These are phyloP conservation scores for Pseudocercospora fuligena DNA, from an alignment of 2,329 filamentous ascomycete species.

Conservation along the genomic window DNA sequence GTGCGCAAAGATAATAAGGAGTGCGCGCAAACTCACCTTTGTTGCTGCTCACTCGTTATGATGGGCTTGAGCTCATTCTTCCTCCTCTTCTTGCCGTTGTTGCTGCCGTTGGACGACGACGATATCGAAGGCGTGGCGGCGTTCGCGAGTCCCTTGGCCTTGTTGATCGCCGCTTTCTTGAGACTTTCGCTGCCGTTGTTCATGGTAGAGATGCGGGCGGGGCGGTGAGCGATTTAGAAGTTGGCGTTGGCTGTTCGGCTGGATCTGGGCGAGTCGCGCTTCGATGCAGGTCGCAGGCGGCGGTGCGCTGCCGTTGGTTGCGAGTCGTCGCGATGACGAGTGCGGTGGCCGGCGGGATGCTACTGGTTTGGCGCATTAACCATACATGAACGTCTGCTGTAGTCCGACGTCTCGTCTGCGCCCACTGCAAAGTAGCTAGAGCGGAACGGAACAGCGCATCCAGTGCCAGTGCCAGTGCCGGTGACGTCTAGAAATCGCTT, in stretches of 20 bases:
- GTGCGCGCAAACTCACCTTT: conserved; percentile 3
- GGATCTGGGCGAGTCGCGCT: not conserved
- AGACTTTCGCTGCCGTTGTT: conserved; percentile 31
- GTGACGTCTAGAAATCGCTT: not conserved
- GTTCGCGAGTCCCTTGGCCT: conserved; percentile 68
- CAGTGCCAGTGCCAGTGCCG: not conserved
- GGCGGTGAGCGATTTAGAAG: conserved; percentile 20
- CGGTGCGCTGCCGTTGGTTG: conserved; percentile 18
- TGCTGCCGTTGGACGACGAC: conserved; percentile 20
- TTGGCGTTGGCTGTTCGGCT: conserved; percentile 12
- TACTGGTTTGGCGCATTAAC: conserved; percentile 13
- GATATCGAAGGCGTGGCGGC: conserved; percentile 37
- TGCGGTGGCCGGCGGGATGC: conserved; percentile 1
- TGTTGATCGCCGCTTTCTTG: conserved; percentile 65
- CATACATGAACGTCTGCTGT: conserved; percentile 12
- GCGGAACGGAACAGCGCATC: not conserved
- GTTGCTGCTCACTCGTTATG: conserved; percentile 68
- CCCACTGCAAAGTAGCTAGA: not conserved
- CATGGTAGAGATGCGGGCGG: conserved; percentile 25
- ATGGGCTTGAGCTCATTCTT: conserved; percentile 75
- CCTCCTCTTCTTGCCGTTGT: conserved; percentile 70
- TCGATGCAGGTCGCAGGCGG: conserved; percentile 13
- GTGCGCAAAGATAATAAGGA: not conserved
- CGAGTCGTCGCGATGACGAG: conserved; percentile 20
- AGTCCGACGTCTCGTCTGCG: not conserved